Conservation (phyloP, 192 early-diverging fungal genomes). For the Ambispora gerdemannii region DNA sequence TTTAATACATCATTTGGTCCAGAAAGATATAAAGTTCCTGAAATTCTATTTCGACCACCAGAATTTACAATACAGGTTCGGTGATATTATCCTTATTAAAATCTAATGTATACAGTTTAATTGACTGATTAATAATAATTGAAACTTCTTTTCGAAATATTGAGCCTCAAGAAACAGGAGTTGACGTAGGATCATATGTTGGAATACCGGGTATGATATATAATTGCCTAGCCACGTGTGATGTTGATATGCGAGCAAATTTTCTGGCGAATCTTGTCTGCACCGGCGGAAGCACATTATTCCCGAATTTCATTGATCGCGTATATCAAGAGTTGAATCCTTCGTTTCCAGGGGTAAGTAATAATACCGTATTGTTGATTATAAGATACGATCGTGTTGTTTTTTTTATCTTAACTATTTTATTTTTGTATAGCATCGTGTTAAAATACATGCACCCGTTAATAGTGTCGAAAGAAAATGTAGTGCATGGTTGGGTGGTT, state of each 20-base stretch:
- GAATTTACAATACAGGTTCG: constrained; percentile 50
- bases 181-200: constrained; percentile 32
- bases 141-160: no score
- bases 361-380: not conserved
- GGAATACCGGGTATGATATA: constrained; percentile 73
- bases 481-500: constrained; percentile 96
- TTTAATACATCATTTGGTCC: constrained; percentile 80
- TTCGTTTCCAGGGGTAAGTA: constrained; percentile 65
- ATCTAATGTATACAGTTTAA: no score
- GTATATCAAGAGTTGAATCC: constrained; percentile 66
- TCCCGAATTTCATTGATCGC: constrained; percentile 87
- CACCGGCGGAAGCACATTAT: constrained; percentile 85
- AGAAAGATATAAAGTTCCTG: constrained; percentile 78
- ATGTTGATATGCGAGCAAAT: constrained; percentile 82
- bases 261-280: constrained; percentile 81
- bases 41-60: constrained; percentile 82
- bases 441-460: constrained; percentile 77
- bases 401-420: not conserved
- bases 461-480: constrained; percentile 83
- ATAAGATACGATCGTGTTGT: not conserved
- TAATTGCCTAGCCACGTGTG: constrained; percentile 71
- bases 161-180: constrained; percentile 25
- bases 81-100: no score
- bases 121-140: no score
- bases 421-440: constrained; percentile 57